These are phyloP conservation scores for Podospora tetraspora DNA, from an alignment of 495 filamentous ascomycete genomes.

Conservation along the genomic window DNA sequence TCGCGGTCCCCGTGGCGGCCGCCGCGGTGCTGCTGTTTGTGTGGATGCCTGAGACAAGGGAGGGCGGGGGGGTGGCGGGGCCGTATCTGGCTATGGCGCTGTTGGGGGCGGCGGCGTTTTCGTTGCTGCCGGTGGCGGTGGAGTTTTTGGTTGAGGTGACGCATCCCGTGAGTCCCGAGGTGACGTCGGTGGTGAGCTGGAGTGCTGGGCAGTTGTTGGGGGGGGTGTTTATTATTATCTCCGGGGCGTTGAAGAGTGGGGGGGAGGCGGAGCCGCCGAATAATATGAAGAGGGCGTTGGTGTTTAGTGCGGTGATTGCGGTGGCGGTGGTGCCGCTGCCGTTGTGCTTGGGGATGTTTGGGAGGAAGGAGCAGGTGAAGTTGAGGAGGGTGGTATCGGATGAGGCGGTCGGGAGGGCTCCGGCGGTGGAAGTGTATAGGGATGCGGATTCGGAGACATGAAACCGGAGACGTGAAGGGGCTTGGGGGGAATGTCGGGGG, in stretches of 20 bases:
- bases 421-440: not conserved
- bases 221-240: conserved; percentile 74
- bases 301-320: conserved; percentile 71
- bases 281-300: conserved; percentile 68
- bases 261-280: conserved; percentile 48
- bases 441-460: not conserved
- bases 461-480: too few relatives aligned
- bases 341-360: conserved; percentile 61
- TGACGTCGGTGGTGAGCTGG: conserved; percentile 80
- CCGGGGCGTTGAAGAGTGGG: conserved; percentile 69
- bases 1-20: conserved; percentile 71
- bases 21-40: conserved; percentile 69
- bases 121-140: conserved; percentile 73
- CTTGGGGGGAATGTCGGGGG: too few relatives aligned
- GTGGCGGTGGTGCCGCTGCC: conserved; percentile 61
- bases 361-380: conserved; percentile 45
- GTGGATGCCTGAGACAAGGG: conserved; percentile 69
- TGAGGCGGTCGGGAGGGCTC: conserved; percentile 11
- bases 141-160: conserved; percentile 85
- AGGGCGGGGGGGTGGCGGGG: conserved; percentile 47
- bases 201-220: conserved; percentile 73
- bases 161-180: conserved; percentile 81
- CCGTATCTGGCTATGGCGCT: conserved; percentile 67
- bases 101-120: conserved; percentile 76
- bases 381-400: conserved; percentile 52